Conservation (phyloP, 352 stramenopile species). For the Phytopythium sindhum region DNA sequence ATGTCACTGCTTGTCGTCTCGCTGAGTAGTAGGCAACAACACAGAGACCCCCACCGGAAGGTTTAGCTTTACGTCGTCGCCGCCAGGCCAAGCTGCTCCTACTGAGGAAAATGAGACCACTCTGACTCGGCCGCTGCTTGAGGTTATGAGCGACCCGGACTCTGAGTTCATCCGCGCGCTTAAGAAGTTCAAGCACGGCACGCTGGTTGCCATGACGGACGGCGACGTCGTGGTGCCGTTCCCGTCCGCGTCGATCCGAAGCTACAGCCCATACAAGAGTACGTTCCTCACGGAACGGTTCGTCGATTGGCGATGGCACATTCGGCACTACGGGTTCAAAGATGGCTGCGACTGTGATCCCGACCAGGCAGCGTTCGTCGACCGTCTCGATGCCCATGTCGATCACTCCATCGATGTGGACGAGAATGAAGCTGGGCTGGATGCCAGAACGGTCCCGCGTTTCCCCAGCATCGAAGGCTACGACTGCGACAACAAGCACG, state of each 20-base stretch:
- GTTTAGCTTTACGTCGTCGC: constrained; percentile 1
- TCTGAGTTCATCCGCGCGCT: constrained; percentile 53
- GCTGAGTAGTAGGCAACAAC: not conserved
- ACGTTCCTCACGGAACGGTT: constrained; percentile 48
- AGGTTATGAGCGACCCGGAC: constrained; percentile 62
- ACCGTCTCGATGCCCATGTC: constrained; percentile 38
- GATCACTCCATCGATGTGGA: constrained; percentile 38
- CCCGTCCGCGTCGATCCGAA: constrained; percentile 67
- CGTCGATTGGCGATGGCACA: constrained; percentile 63
- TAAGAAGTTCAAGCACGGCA: constrained; percentile 51
- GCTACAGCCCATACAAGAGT: constrained; percentile 61
- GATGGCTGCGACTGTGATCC: not conserved
- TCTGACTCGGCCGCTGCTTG: constrained; percentile 35
- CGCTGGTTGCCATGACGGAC: constrained; percentile 72
- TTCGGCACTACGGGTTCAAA: constrained; percentile 63
- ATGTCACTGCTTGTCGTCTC: not conserved
- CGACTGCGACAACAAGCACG: constrained; percentile 72
- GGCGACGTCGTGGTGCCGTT: constrained; percentile 75
- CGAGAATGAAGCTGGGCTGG: constrained; percentile 30
- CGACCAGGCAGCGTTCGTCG: constrained; percentile 21
- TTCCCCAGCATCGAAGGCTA: constrained; percentile 59
- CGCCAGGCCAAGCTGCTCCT: not conserved
- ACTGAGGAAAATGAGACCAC: not conserved
- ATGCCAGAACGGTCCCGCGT: constrained; percentile 29
- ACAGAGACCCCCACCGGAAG: not conserved